Evolutionary conservation across 2,329 filamentous ascomycete species (phyloP).

Genomic region (Lomentospora prolificans): DNA sequence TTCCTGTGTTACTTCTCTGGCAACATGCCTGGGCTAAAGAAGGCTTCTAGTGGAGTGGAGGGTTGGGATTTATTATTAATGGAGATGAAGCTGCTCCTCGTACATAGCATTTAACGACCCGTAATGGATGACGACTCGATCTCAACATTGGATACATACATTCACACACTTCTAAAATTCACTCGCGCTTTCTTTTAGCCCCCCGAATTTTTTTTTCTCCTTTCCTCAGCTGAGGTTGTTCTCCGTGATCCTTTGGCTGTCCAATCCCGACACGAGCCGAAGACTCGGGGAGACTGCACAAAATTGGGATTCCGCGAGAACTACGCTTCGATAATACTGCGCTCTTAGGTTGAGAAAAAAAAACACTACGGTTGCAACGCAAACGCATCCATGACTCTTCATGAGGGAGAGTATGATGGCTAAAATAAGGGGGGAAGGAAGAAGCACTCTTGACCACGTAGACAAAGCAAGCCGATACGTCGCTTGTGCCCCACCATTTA

Average conservation of each 20-base stretch:
- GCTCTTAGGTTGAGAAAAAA: no score
- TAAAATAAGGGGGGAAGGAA: neutral
- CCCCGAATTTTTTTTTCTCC: neutral
- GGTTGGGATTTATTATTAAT: neutral
- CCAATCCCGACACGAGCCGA: no score
- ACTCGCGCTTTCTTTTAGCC: no score
- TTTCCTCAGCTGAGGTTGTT: no score
- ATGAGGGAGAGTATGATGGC: neutral
- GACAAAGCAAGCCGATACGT: neutral
- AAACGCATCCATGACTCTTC: neutral
- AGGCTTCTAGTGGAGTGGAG: no score
- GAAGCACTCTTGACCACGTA: neutral
- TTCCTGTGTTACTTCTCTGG: neutral
- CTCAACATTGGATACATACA: neutral
- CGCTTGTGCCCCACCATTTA: neutral
- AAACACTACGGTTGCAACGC: no score
- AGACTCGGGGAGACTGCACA: no score
- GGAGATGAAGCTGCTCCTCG: neutral
- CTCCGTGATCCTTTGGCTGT: no score
- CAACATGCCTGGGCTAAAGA: neutral
- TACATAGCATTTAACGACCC: neutral
- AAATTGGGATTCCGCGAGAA: no score
- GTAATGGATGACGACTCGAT: neutral
- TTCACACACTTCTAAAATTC: neutral
- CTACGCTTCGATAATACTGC: neutral